Percentiles rank a stretch among this genome's conserved stretches.
These are phyloP conservation scores for Crithidia thermophila DNA, from an alignment of 208 protist genomes.

Conservation along the genomic window DNA sequence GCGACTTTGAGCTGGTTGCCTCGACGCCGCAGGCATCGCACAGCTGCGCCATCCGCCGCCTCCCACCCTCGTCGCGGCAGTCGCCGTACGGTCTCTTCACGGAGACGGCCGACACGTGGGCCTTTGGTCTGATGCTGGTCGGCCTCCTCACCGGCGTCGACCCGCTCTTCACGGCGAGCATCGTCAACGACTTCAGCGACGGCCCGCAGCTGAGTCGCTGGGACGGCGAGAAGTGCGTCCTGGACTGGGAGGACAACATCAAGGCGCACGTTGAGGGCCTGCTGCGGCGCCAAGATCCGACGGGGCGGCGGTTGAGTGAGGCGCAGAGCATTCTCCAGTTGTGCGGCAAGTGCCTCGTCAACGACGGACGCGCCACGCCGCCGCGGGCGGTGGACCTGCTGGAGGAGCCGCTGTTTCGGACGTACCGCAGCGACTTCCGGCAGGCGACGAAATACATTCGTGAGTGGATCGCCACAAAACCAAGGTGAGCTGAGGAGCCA, in stretches of 20 bases:
- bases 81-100: slow-evolving; percentile 73
- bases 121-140: slow-evolving; percentile 62
- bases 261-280: slow-evolving; percentile 48
- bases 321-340: slow-evolving; percentile 49
- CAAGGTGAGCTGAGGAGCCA: no score
- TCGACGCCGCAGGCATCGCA: slow-evolving; percentile 27
- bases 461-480: slow-evolving; percentile 30
- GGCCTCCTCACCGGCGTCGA: slow-evolving; percentile 80
- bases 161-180: slow-evolving; percentile 63
- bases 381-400: slow-evolving; percentile 44
- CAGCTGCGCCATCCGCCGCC: slow-evolving; percentile 16
- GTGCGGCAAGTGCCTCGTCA: slow-evolving; percentile 68
- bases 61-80: slow-evolving; percentile 64
- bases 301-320: slow-evolving; percentile 15
- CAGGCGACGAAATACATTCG: slow-evolving; percentile 34
- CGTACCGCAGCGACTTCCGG: slow-evolving; percentile 28
- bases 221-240: slow-evolving; percentile 29
- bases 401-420: slow-evolving; percentile 44
- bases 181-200: slow-evolving; percentile 79
- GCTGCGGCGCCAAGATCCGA: slow-evolving; percentile 36
- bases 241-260: slow-evolving; percentile 85
- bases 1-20: slow-evolving; percentile 87
- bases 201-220: slow-evolving; percentile 61
- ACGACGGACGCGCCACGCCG: slow-evolving; percentile 38
- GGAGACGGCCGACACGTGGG: slow-evolving; percentile 67